phyloP scores from a whole-genome alignment of 305 asterid genomes.

The Fraxinus baroniana region DNA sequence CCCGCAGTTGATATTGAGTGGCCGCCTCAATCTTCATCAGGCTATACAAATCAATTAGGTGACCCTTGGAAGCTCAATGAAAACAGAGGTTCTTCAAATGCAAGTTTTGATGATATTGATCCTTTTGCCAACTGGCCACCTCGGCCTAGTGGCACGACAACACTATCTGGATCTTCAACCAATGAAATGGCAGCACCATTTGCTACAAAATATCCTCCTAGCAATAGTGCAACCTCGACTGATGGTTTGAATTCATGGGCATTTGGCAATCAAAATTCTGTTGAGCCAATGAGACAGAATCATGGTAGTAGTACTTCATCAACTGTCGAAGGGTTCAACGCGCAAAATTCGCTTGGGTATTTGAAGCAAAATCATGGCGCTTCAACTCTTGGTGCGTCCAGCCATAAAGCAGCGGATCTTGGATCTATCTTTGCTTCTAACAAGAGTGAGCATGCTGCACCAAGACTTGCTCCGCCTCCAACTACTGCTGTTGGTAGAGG shows the following conservation, averaged over 20 bases:
- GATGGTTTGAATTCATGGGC: conserved; percentile 70
- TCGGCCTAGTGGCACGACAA: conserved; percentile 50
- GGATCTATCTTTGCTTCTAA: conserved; percentile 74
- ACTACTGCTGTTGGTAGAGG: conserved; percentile 73
- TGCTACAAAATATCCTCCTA: conserved; percentile 35
- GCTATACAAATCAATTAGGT: conserved; percentile 37
- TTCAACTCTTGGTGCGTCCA: conserved; percentile 36
- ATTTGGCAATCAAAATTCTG: conserved; percentile 35
- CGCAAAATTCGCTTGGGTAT: conserved; percentile 62
- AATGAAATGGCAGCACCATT: conserved; percentile 44
- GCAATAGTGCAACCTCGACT: conserved; percentile 30
- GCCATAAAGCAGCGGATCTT: conserved; percentile 55
- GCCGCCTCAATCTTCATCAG: conserved; percentile 74
- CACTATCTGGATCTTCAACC: conserved; percentile 43
- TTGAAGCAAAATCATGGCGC: conserved; percentile 53
- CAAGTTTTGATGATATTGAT: conserved; percentile 69
- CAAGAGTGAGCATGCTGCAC: conserved; percentile 68
- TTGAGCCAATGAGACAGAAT: conserved; percentile 42
- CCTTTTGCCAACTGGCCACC: conserved; percentile 99
- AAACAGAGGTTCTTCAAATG: conserved; percentile 40
- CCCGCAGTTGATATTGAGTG: conserved; percentile 97
- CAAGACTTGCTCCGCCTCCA: conserved; percentile 96
- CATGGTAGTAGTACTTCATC: conserved; percentile 46
- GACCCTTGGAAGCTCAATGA: conserved; percentile 38
- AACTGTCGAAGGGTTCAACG: conserved; percentile 34